These are phyloP conservation scores for Omphalotus guepiniiformis DNA, from an alignment of 768 basidiomycete species.

Conservation along the genomic window DNA sequence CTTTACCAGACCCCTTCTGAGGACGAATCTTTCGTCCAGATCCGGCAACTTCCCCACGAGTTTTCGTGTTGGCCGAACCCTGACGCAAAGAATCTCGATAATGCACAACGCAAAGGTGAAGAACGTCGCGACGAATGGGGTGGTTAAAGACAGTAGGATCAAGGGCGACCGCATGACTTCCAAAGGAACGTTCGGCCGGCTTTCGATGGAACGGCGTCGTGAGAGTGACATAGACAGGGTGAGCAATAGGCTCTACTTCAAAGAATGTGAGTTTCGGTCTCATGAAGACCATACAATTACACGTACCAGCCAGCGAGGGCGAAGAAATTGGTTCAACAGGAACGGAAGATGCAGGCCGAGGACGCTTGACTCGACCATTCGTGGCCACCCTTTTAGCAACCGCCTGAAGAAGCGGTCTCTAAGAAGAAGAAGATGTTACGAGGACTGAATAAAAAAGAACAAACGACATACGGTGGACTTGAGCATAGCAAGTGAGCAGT, in stretches of 20 bases:
- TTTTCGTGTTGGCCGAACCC: conserved; percentile 90
- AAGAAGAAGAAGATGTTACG: background rate
- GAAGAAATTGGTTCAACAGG: background rate
- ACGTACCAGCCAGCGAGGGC: conserved; percentile 8
- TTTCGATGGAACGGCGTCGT: conserved; percentile 51
- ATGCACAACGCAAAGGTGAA: conserved; percentile 89
- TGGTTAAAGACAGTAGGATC: conserved; percentile 84
- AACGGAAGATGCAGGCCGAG: background rate
- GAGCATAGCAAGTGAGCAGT: background rate
- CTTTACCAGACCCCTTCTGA: conserved; percentile 89
- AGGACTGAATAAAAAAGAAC: background rate
- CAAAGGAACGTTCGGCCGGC: conserved; percentile 31
- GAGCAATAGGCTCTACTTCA: conserved; percentile 32
- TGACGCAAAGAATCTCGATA: conserved; percentile 86
- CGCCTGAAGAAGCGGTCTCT: background rate
- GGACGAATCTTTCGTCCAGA: conserved; percentile 85
- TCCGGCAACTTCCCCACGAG: conserved; percentile 83
- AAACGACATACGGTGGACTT: conserved; percentile 3
- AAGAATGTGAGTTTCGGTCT: background rate
- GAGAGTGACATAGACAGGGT: conserved; percentile 59
- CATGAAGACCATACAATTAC: conserved; percentile 8
- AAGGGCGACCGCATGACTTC: conserved; percentile 58
- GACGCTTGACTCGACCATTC: background rate
- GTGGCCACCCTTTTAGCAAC: background rate
- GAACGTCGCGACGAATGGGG: conserved; percentile 86